Percentiles rank a stretch among this genome's conserved stretches.
Conservation (phyloP, 257 asterid species). For the Knoxia roxburghii region DNA sequence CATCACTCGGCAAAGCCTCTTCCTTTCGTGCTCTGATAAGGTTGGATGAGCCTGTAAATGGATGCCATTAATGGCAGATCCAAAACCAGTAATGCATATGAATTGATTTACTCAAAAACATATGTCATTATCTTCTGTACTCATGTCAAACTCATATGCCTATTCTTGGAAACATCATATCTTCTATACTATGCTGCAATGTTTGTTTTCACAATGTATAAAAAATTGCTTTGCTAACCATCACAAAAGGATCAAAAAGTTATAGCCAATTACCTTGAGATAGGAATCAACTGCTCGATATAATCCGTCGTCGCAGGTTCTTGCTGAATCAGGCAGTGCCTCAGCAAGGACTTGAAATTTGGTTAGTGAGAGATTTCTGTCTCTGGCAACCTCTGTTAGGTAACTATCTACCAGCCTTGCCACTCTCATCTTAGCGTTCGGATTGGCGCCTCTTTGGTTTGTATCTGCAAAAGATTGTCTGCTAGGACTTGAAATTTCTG, state of each 20-base stretch:
- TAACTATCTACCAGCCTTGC: constrained; percentile 92
- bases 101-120: no score
- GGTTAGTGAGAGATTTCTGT: constrained; percentile 59
- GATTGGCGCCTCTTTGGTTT: constrained; percentile 36
- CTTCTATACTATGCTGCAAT: background rate
- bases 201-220: background rate
- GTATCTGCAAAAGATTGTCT: constrained; percentile 47
- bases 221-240: no score
- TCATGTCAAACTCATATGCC: no score
- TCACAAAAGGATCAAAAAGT: background rate
- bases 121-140: no score
- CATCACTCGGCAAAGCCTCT: constrained; percentile 92
- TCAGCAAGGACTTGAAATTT: constrained; percentile 90
- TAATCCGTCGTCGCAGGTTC: constrained; percentile 82
- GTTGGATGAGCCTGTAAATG: constrained; percentile 73
- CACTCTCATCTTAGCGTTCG: constrained; percentile 77
- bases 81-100: background rate
- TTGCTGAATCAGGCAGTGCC: constrained; percentile 85
- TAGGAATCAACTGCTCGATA: constrained; percentile 92
- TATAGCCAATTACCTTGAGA: constrained; percentile 61
- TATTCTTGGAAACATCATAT: no score
- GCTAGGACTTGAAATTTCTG: constrained; percentile 65
- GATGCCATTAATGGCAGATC: background rate
- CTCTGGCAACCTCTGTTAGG: constrained; percentile 88
- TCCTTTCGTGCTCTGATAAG: constrained; percentile 84